phyloP scores from a whole-genome alignment of 2,329 filamentous ascomycete species.

The Fusarium sp. region DNA sequence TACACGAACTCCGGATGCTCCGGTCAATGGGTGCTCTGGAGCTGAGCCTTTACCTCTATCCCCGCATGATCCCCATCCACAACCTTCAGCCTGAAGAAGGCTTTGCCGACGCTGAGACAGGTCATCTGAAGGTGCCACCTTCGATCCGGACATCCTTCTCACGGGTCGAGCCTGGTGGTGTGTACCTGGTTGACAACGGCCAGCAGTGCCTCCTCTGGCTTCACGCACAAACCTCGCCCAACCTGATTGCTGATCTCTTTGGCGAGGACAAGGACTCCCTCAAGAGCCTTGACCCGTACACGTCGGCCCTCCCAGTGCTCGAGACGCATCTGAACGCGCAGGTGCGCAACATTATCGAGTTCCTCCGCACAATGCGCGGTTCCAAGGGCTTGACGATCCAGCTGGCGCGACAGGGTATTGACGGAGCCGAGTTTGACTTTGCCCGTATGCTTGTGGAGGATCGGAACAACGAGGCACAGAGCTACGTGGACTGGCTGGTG shows the following conservation, averaged over 20 bases:
- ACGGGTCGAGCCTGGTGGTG: slow-evolving; percentile 90
- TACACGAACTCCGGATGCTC: slow-evolving; percentile 91
- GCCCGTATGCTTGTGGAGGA: slow-evolving; percentile 91
- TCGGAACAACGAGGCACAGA: slow-evolving; percentile 96
- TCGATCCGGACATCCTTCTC: slow-evolving; percentile 85
- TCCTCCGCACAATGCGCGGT: slow-evolving; percentile 81
- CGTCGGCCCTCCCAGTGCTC: slow-evolving; percentile 81
- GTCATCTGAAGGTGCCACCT: slow-evolving; percentile 86
- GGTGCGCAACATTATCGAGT: slow-evolving; percentile 92
- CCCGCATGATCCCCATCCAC: slow-evolving; percentile 91
- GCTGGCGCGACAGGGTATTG: slow-evolving; percentile 89
- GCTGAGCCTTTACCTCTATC: slow-evolving; percentile 92
- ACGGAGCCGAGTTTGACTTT: slow-evolving; percentile 97
- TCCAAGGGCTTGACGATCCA: slow-evolving; percentile 91
- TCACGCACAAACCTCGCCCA: slow-evolving; percentile 90
- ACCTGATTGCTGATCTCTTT: slow-evolving; percentile 90
- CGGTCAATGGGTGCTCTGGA: slow-evolving; percentile 88
- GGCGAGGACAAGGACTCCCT: slow-evolving; percentile 77
- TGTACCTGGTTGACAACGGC: slow-evolving; percentile 94
- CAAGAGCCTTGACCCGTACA: slow-evolving; percentile 83
- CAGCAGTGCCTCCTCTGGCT: slow-evolving; percentile 93
- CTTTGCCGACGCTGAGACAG: slow-evolving; percentile 87
- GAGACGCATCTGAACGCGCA: slow-evolving; percentile 95
- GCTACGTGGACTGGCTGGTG: slow-evolving; percentile 98
- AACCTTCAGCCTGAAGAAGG: slow-evolving; percentile 88